Percentiles rank a stretch among this genome's conserved stretches.
Conservation (phyloP, 768 basidiomycete genomes). For the Trametes elegans region DNA sequence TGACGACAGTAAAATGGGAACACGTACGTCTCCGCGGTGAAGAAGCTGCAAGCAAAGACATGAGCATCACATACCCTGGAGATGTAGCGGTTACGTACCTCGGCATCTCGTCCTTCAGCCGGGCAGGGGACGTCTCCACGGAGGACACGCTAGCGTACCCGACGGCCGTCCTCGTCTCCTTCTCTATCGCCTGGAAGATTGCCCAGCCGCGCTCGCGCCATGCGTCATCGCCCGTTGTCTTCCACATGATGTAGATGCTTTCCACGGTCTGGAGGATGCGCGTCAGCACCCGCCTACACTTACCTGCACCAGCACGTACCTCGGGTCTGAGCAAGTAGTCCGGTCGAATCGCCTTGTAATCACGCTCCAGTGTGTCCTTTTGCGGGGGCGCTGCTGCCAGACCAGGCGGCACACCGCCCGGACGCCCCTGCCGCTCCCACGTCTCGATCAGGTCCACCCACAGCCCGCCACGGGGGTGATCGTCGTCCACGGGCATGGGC, state of each 20-base stretch:
- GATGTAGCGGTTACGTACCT: constrained; percentile 46
- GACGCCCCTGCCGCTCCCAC: constrained; percentile 35
- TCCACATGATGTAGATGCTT: constrained; percentile 70
- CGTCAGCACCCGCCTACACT: constrained; percentile 48
- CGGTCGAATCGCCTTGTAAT: constrained; percentile 48
- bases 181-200: constrained; percentile 68
- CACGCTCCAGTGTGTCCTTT: constrained; percentile 31
- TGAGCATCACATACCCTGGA: not conserved
- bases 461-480: constrained; percentile 10
- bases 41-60: constrained; percentile 35
- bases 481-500: not conserved
- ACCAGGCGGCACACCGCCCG: constrained; percentile 49
- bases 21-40: constrained; percentile 49
- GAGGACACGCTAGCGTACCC: constrained; percentile 60
- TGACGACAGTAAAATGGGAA: not conserved
- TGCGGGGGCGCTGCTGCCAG: constrained; percentile 42
- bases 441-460: constrained; percentile 44
- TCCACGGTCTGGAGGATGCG: constrained; percentile 73
- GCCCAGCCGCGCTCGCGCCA: constrained; percentile 76
- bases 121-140: constrained; percentile 45
- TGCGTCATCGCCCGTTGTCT: constrained; percentile 59
- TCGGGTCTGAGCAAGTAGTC: constrained; percentile 68
- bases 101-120: constrained; percentile 60
- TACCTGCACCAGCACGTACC: constrained; percentile 67
- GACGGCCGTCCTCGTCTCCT: constrained; percentile 50